Percentiles rank a stretch among this genome's conserved stretches.
phyloP scores from a whole-genome alignment of 805 yeast species.

The Kodamaea kakaduensis region DNA sequence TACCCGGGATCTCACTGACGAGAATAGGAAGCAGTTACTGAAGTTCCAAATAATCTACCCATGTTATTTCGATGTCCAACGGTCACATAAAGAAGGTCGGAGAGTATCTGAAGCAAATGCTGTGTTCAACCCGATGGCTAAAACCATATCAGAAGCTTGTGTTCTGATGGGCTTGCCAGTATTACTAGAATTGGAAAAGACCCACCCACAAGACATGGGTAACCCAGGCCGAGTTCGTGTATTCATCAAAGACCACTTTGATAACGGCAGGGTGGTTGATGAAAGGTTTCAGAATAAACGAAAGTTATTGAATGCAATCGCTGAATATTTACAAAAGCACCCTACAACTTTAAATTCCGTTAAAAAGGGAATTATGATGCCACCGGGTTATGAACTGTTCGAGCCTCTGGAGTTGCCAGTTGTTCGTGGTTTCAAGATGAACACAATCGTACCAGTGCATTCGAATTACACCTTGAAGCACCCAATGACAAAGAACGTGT shows the following conservation, averaged over 20 bases:
- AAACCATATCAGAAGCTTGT: slow-evolving; percentile 74
- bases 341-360: slow-evolving; percentile 69
- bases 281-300: slow-evolving; percentile 48
- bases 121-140: slow-evolving; percentile 84
- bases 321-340: slow-evolving; percentile 56
- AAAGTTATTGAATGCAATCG: slow-evolving; percentile 56
- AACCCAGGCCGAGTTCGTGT: slow-evolving; percentile 95
- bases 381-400: slow-evolving; percentile 55
- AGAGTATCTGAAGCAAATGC: slow-evolving; percentile 67
- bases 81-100: slow-evolving; percentile 79
- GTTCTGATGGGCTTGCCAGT: slow-evolving; percentile 34
- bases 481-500: slow-evolving; percentile 72
- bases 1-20: slow-evolving; percentile 41
- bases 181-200: slow-evolving; percentile 71
- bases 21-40: slow-evolving; percentile 61
- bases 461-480: slow-evolving; percentile 77
- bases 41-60: slow-evolving; percentile 80
- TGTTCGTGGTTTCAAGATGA: slow-evolving; percentile 86
- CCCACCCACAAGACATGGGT: slow-evolving; percentile 96
- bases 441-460: slow-evolving; percentile 82
- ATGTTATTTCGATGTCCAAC: slow-evolving; percentile 78
- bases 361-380: slow-evolving; percentile 55
- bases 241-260: slow-evolving; percentile 45
- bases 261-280: slow-evolving; percentile 35
- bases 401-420: slow-evolving; percentile 60